Conservation (phyloP, 1,284 basidiomycete species). For the Pulchroboletus neoregius region DNA sequence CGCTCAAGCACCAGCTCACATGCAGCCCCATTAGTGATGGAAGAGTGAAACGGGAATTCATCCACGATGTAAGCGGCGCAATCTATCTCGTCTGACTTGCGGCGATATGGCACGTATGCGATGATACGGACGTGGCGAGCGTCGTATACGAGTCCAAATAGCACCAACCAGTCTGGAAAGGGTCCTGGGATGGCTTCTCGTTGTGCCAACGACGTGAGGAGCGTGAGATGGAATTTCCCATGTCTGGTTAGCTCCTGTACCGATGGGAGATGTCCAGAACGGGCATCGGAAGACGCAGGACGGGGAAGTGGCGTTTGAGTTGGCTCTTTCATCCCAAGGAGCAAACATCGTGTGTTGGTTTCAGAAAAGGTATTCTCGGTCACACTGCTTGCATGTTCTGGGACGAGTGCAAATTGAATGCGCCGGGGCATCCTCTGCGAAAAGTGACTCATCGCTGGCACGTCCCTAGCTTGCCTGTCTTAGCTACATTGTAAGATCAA, state of each 20-base stretch:
- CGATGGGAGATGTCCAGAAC: background rate
- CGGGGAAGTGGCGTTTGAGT: background rate
- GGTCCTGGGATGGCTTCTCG: background rate
- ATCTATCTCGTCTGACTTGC: constrained; percentile 3
- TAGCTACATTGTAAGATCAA: background rate
- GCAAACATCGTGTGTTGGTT: constrained; percentile 9
- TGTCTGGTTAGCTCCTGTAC: constrained; percentile 14
- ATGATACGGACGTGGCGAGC: constrained; percentile 18
- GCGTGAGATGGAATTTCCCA: constrained; percentile 16
- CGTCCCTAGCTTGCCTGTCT: constrained; percentile 12
- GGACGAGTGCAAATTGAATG: constrained; percentile 20
- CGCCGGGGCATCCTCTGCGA: background rate
- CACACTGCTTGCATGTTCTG: background rate
- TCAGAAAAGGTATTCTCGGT: no score
- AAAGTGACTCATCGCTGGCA: background rate
- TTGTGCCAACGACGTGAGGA: constrained; percentile 13
- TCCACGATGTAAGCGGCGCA: constrained; percentile 23
- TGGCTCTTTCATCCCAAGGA: constrained; percentile 19
- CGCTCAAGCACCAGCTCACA: constrained; percentile 19
- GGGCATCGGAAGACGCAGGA: no score
- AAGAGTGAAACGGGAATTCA: constrained; percentile 15
- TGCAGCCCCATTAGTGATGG: background rate
- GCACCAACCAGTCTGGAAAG: constrained; percentile 30
- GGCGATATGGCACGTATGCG: constrained; percentile 21
- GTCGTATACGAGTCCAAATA: constrained; percentile 27